Percentiles rank a stretch among this genome's conserved stretches.
These are phyloP conservation scores for Hevea brasiliensis DNA, from an alignment of 345 rosid species.

Conservation along the genomic window DNA sequence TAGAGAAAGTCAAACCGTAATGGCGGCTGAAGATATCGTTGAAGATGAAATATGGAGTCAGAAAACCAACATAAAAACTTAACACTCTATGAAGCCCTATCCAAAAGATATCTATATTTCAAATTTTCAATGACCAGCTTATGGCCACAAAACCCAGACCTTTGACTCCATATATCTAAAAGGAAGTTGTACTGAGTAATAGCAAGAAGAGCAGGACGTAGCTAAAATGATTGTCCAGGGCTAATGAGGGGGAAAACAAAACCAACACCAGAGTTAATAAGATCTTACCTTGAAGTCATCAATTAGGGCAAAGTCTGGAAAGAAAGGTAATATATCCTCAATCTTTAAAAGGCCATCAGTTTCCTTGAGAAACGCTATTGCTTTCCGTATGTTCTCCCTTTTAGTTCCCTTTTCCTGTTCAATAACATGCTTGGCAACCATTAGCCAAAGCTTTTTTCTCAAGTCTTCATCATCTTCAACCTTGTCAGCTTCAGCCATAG, in stretches of 20 bases:
- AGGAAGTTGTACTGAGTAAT: not conserved
- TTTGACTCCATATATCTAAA: not conserved
- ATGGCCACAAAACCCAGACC: not conserved
- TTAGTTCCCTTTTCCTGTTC: conserved; percentile 94
- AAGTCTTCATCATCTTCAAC: conserved; percentile 99
- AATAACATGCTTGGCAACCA: conserved; percentile 97
- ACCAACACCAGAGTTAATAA: conserved; percentile 1
- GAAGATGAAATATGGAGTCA: not conserved
- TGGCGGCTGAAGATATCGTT: not conserved
- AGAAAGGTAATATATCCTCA: conserved; percentile 96
- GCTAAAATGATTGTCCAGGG: not conserved
- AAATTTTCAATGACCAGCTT: not conserved
- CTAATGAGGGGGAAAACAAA: not conserved
- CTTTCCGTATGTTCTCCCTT: conserved; percentile 95
- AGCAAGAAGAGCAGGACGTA: not conserved
- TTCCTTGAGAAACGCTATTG: conserved; percentile 97
- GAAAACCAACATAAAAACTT: not conserved
- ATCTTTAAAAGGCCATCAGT: conserved; percentile 96
- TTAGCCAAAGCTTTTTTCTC: conserved; percentile 97
- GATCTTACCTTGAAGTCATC: conserved; percentile 92
- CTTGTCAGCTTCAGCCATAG: conserved; percentile 99
- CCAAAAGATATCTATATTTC: not conserved
- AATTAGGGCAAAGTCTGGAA: conserved; percentile 97
- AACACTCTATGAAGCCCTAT: not conserved
- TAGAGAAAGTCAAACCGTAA: not conserved